Conservation (phyloP, 2,329 filamentous ascomycete species). For the Ascochyta viciae-villosae region DNA sequence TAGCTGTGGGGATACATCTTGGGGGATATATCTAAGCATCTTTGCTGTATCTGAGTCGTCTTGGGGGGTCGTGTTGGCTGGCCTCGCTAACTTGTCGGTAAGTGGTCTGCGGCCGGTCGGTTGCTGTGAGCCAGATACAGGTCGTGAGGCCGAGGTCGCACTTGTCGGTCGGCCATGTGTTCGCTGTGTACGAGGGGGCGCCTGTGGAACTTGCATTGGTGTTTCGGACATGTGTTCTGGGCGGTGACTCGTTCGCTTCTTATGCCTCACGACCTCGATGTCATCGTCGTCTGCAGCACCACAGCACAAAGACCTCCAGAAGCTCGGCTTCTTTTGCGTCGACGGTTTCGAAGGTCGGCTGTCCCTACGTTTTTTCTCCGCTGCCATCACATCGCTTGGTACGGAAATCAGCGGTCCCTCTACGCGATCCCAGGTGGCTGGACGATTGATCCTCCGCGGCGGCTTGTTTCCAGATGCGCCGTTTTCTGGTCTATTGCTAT, state of each 20-base stretch:
- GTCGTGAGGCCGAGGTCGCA: not conserved
- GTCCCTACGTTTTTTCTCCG: constrained; percentile 29
- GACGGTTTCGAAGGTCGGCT: constrained; percentile 26
- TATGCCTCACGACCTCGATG: constrained; percentile 53
- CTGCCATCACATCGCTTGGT: constrained; percentile 48
- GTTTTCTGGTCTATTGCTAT: constrained; percentile 28
- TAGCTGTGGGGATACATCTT: constrained; percentile 69
- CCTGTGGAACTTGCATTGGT: constrained; percentile 19
- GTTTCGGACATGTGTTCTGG: constrained; percentile 19
- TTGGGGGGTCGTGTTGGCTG: not conserved
- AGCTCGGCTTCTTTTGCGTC: constrained; percentile 40
- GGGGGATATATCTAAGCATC: constrained; percentile 73
- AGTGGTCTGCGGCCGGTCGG: not conserved
- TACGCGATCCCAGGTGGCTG: constrained; percentile 55
- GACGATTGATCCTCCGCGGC: constrained; percentile 43
- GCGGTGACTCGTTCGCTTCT: constrained; percentile 35
- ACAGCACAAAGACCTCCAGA: constrained; percentile 56
- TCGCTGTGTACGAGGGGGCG: constrained; percentile 13
- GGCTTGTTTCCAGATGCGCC: constrained; percentile 25
- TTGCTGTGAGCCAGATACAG: not conserved
- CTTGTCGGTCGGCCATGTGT: constrained; percentile 6
- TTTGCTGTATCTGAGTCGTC: constrained; percentile 44
- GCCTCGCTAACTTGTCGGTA: not conserved
- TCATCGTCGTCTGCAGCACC: constrained; percentile 49
- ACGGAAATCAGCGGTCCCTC: constrained; percentile 55